Evolutionary conservation across 305 asterid genomes (phyloP).

Genomic region (Rubia tinctorum): DNA sequence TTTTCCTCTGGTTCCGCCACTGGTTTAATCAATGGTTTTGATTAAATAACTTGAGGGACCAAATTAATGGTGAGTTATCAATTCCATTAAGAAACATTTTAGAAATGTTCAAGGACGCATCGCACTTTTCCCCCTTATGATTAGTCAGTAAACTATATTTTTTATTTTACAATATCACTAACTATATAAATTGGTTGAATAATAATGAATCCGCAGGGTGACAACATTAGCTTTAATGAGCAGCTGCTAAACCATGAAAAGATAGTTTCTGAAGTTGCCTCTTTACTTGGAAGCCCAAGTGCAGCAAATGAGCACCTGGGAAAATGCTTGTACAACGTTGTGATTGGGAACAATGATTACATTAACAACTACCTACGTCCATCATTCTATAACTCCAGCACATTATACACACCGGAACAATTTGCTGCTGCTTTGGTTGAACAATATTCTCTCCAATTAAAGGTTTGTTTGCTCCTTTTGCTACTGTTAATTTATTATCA

Average conservation of each 20-base stretch:
- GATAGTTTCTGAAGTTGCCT: conserved; percentile 17
- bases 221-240: conserved; percentile 27
- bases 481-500: neutral
- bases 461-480: conserved; percentile 19
- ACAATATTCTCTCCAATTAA: conserved; percentile 33
- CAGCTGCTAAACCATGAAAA: conserved; percentile 37
- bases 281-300: conserved; percentile 15
- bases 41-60: too few species aligned
- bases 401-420: conserved; percentile 22
- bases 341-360: conserved; percentile 56
- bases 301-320: conserved; percentile 23
- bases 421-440: conserved; percentile 36
- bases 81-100: too few species aligned
- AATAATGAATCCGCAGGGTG: conserved; percentile 31
- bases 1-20: too few species aligned
- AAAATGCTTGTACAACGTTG: conserved; percentile 44
- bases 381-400: conserved; percentile 17
- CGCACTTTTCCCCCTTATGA: too few species aligned
- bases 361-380: conserved; percentile 50
- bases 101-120: too few species aligned
- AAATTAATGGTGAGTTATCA: too few species aligned
- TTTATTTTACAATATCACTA: too few species aligned
- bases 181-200: neutral
- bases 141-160: too few species aligned
- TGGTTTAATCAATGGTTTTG: too few species aligned